A percentile compares a stretch with the other conserved stretches of the same genome.
Evolutionary conservation across 805 yeast species (phyloP).

Genomic region (Isabelozyma gotoi): DNA sequence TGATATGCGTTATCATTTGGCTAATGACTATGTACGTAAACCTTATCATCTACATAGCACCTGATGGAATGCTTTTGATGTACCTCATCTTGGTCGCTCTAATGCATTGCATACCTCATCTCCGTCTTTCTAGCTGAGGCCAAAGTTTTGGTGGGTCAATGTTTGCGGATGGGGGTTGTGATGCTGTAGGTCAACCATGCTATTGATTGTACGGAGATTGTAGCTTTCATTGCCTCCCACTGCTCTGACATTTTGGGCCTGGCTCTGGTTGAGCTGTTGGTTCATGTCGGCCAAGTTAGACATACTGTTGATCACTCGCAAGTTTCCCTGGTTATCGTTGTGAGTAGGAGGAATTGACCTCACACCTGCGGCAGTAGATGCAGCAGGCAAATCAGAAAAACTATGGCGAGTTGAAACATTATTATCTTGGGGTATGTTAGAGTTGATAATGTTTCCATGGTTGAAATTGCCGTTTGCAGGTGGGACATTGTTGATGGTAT

Average conservation of each 20-base stretch:
- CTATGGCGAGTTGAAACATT: conserved; percentile 21
- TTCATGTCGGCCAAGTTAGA: conserved; percentile 20
- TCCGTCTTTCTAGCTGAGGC: background rate
- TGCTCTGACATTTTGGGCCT: background rate
- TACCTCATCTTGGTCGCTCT: too few relatives aligned
- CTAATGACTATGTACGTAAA: too few relatives aligned
- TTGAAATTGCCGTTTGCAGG: conserved; percentile 1
- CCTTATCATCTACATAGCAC: too few relatives aligned
- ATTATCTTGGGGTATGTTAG: conserved; percentile 1
- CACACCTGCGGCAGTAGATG: conserved; percentile 11
- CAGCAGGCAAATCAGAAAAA: conserved; percentile 20
- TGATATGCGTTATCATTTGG: too few relatives aligned
- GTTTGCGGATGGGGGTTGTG: conserved; percentile 5
- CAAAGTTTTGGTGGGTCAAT: background rate
- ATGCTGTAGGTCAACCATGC: conserved; percentile 32
- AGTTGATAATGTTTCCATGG: conserved; percentile 1
- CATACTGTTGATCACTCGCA: conserved; percentile 28
- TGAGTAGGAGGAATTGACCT: background rate
- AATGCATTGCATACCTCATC: too few relatives aligned
- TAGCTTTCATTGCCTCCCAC: conserved; percentile 5
- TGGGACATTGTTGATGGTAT: background rate
- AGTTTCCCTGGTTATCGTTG: conserved; percentile 11
- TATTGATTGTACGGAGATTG: conserved; percentile 25
- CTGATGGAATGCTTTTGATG: too few relatives aligned
- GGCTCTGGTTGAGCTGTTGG: conserved; percentile 5